A percentile compares a stretch with the other conserved stretches of the same genome.
Conservation (phyloP, 345 rosid species). For the Anacardium occidentale region DNA sequence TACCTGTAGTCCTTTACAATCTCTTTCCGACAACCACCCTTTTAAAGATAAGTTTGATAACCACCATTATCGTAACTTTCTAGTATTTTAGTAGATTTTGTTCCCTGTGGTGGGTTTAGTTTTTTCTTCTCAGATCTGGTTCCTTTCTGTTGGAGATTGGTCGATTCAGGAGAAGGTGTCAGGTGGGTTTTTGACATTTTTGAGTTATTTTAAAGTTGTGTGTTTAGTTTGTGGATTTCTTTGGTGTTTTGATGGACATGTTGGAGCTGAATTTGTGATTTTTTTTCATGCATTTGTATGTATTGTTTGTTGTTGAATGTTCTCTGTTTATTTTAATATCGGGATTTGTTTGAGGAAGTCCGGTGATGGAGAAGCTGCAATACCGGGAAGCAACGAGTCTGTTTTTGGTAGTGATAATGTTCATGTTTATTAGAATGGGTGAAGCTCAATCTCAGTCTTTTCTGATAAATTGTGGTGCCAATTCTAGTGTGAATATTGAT, state of each 20-base stretch:
- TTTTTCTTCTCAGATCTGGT: constrained; percentile 36
- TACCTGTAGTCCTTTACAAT: constrained; percentile 43
- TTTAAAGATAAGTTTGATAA: constrained; percentile 28
- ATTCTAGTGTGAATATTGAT: constrained; percentile 43
- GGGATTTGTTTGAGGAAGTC: constrained; percentile 16
- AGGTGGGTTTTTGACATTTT: constrained; percentile 14
- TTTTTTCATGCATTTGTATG: constrained; percentile 3
- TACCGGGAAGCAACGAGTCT: constrained; percentile 21
- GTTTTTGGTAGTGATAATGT: constrained; percentile 30
- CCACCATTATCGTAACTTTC: constrained; percentile 29
- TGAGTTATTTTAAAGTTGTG: constrained; percentile 11
- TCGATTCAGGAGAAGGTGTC: constrained; percentile 17
- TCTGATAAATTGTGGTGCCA: constrained; percentile 70
- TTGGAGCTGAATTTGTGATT: constrained; percentile 3
- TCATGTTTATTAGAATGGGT: constrained; percentile 30
- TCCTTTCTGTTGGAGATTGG: constrained; percentile 3
- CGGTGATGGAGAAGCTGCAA: constrained; percentile 38
- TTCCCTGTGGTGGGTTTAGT: constrained; percentile 21
- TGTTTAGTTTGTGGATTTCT: neutral
- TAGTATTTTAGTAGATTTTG: constrained; percentile 10
- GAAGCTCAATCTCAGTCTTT: constrained; percentile 52
- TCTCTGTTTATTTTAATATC: constrained; percentile 16
- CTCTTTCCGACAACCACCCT: constrained; percentile 49
- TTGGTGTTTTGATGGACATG: constrained; percentile 12
- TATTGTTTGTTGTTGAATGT: constrained; percentile 3